Evolutionary conservation across 371 early-diverging fungal genomes (phyloP).

Genomic region (Mucor indicus): DNA sequence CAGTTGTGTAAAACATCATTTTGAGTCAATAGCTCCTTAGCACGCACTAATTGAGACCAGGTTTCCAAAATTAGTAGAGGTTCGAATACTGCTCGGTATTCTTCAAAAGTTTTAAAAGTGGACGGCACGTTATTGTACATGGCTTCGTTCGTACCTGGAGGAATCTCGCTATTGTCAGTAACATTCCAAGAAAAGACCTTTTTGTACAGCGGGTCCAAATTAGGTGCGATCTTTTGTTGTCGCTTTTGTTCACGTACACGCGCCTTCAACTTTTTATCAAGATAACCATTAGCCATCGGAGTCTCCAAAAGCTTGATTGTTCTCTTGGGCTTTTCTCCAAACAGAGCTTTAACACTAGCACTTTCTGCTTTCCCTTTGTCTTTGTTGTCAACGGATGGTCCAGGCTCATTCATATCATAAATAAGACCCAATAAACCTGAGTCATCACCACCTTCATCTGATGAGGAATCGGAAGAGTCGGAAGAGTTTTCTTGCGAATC

Average conservation of each 20-base stretch:
- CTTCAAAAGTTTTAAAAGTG: conserved; percentile 51
- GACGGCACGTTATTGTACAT: conserved; percentile 52
- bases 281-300: conserved; percentile 9
- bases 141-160: conserved; percentile 26
- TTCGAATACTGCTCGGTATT: conserved; percentile 73
- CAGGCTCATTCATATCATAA: conserved; percentile 16
- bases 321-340: conserved; percentile 27
- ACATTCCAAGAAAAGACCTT: conserved; percentile 57
- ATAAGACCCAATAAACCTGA: conserved; percentile 23
- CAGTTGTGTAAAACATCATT: conserved; percentile 43
- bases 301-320: conserved; percentile 36
- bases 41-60: conserved; percentile 78
- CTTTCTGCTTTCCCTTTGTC: conserved; percentile 23
- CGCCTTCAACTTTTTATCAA: conserved; percentile 17
- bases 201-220: conserved; percentile 45
- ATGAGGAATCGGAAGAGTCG: conserved; percentile 26
- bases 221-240: conserved; percentile 47
- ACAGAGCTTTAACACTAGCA: conserved; percentile 34
- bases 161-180: conserved; percentile 37
- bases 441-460: conserved; percentile 21
- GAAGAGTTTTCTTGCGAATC: conserved; percentile 21
- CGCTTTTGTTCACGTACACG: conserved; percentile 25
- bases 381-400: background rate
- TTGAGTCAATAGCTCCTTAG: conserved; percentile 64
- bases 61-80: conserved; percentile 83